These are phyloP conservation scores for Cladosporium sp. DNA, from an alignment of 2,329 filamentous ascomycete genomes.

Conservation along the genomic window DNA sequence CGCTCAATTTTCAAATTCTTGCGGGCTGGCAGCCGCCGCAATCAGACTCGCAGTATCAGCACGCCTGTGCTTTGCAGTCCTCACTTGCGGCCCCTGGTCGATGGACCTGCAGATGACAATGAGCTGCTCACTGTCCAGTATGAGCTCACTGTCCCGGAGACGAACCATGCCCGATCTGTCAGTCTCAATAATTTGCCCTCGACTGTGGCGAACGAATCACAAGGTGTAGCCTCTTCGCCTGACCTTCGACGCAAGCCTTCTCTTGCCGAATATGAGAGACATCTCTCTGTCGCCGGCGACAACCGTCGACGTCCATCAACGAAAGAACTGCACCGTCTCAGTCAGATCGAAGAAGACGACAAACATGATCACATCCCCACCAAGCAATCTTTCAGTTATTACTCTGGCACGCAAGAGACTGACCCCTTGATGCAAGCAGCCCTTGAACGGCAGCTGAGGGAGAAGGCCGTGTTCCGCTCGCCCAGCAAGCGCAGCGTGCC, in stretches of 20 bases:
- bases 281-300: slow-evolving; percentile 31
- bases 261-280: slow-evolving; percentile 33
- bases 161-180: slow-evolving; percentile 16
- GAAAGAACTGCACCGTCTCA: slow-evolving; percentile 22
- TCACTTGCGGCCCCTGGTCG: slow-evolving; percentile 18
- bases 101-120: slow-evolving; percentile 27
- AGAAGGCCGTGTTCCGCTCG: slow-evolving; percentile 37
- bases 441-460: slow-evolving; percentile 33
- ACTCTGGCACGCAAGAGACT: background rate
- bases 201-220: background rate
- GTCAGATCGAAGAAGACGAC: slow-evolving; percentile 28
- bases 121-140: slow-evolving; percentile 27
- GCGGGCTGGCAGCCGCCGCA: slow-evolving; percentile 27
- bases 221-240: slow-evolving; percentile 8
- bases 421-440: slow-evolving; percentile 36
- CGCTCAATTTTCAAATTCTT: slow-evolving; percentile 34
- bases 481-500: slow-evolving; percentile 31
- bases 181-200: slow-evolving; percentile 21
- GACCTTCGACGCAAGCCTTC: slow-evolving; percentile 16
- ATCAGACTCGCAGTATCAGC: slow-evolving; percentile 29
- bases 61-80: slow-evolving; percentile 25
- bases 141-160: slow-evolving; percentile 20
- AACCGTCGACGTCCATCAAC: slow-evolving; percentile 31
- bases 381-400: slow-evolving; percentile 8
- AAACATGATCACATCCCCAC: slow-evolving; percentile 2